Evolutionary conservation across 768 basidiomycete genomes (phyloP).

Genomic region (Neoboletus subvelutipes): DNA sequence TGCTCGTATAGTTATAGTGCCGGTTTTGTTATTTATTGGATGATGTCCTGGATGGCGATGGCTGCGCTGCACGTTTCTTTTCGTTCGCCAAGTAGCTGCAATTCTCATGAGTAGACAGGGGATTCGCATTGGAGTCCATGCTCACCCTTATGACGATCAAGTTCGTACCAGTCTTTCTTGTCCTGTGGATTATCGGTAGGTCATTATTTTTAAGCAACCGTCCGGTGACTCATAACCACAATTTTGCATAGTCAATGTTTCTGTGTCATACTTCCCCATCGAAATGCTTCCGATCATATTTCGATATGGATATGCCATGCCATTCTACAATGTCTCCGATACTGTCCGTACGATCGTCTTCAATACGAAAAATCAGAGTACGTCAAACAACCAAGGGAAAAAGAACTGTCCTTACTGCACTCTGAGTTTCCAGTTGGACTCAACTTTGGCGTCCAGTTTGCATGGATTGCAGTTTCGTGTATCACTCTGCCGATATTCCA

Average conservation of each 20-base stretch:
- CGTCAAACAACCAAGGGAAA: conserved; percentile 20
- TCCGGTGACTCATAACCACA: background rate
- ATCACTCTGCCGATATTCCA: conserved; percentile 53
- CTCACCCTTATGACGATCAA: conserved; percentile 52
- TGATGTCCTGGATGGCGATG: conserved; percentile 62
- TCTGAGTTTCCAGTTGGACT: conserved; percentile 46
- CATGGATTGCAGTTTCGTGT: conserved; percentile 56
- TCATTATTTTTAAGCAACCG: background rate
- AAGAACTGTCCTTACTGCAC: background rate
- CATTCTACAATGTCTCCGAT: conserved; percentile 69
- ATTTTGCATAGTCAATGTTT: conserved; percentile 48
- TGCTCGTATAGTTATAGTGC: conserved; percentile 39
- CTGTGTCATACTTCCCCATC: conserved; percentile 57
- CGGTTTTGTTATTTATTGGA: conserved; percentile 68
- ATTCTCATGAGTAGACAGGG: conserved; percentile 37
- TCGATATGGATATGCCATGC: conserved; percentile 66
- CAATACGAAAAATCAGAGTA: conserved; percentile 58
- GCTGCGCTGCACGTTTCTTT: conserved; percentile 44
- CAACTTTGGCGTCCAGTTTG: conserved; percentile 60
- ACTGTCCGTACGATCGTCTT: conserved; percentile 66
- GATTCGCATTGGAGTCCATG: conserved; percentile 60
- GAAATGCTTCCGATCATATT: conserved; percentile 56
- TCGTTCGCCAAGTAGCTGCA: background rate
- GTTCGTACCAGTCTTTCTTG: conserved; percentile 59
- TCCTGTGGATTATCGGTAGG: conserved; percentile 63